phyloP scores from a whole-genome alignment of 179 eudicot species.

The Gypsophila paniculata region DNA sequence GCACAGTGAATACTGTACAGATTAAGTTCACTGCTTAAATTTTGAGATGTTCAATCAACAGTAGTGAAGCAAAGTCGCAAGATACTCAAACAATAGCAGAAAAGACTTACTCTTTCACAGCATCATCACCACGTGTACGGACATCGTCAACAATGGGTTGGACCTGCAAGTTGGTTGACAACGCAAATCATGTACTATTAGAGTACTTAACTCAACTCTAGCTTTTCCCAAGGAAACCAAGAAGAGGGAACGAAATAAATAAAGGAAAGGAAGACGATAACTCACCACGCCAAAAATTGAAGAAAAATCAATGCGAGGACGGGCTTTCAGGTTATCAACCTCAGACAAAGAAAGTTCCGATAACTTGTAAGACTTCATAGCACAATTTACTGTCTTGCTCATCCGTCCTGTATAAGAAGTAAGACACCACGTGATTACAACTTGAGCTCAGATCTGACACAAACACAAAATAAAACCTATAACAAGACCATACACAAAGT shows the following conservation, averaged over 20 bases:
- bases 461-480: neutral
- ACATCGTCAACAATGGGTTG: constrained; percentile 93
- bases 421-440: constrained; percentile 9
- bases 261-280: constrained; percentile 2
- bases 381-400: constrained; percentile 43
- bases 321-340: constrained; percentile 76
- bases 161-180: constrained; percentile 42
- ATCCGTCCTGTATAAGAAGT: constrained; percentile 35
- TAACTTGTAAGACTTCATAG: constrained; percentile 89
- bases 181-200: neutral
- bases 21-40: constrained; percentile 14
- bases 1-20: constrained; percentile 16
- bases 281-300: constrained; percentile 82
- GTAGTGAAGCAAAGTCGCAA: neutral
- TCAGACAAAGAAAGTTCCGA: constrained; percentile 69
- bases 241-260: neutral
- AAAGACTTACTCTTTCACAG: constrained; percentile 75
- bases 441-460: neutral
- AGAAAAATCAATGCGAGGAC: constrained; percentile 89
- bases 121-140: constrained; percentile 78
- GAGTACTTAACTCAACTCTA: neutral
- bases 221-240: neutral
- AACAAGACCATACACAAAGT: no score
- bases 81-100: constrained; percentile 11
- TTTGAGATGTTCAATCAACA: neutral